Percentiles rank a stretch among this genome's conserved stretches.
Conservation (phyloP, 495 filamentous ascomycete genomes). For the Lindgomyces ingoldianus region DNA sequence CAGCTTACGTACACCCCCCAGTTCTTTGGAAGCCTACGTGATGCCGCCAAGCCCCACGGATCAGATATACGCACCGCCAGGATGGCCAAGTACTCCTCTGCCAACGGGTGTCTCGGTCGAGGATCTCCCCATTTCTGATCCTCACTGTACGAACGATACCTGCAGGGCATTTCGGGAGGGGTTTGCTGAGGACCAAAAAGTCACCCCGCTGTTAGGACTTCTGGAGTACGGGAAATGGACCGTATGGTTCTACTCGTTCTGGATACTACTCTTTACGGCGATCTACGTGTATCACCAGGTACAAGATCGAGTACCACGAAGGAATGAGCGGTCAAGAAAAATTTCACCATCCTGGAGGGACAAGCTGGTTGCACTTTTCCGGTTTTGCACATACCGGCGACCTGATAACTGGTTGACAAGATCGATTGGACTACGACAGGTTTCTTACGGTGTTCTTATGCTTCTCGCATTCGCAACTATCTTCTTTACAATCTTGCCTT, state of each 20-base stretch:
- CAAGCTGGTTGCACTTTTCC: conserved; percentile 3
- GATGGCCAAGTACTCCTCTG: conserved; percentile 12
- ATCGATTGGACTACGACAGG: conserved; percentile 4
- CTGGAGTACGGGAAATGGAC: conserved; percentile 24
- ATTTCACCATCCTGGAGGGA: background rate
- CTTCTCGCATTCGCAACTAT: conserved; percentile 16
- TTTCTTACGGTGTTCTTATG: conserved; percentile 3
- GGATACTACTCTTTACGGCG: conserved; percentile 19
- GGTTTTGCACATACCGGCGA: conserved; percentile 9
- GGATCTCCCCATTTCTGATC: conserved; percentile 14
- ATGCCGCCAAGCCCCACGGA: conserved; percentile 22
- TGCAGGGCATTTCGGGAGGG: conserved; percentile 16
- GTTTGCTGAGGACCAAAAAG: conserved; percentile 5
- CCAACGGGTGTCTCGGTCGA: background rate
- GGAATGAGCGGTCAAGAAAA: background rate
- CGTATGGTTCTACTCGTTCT: conserved; percentile 18
- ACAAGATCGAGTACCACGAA: background rate
- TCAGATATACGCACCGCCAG: conserved; percentile 18
- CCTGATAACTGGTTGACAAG: background rate
- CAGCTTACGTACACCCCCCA: background rate
- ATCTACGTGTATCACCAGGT: conserved; percentile 5
- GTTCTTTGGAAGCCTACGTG: background rate
- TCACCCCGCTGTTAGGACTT: background rate
- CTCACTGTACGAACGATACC: conserved; percentile 1
- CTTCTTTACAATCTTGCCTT: conserved; percentile 22